Evolutionary conservation across 2,329 filamentous ascomycete genomes (phyloP), one percentile per base, ranked within the genome.

Genomic region (Graphium sp.): DNA sequence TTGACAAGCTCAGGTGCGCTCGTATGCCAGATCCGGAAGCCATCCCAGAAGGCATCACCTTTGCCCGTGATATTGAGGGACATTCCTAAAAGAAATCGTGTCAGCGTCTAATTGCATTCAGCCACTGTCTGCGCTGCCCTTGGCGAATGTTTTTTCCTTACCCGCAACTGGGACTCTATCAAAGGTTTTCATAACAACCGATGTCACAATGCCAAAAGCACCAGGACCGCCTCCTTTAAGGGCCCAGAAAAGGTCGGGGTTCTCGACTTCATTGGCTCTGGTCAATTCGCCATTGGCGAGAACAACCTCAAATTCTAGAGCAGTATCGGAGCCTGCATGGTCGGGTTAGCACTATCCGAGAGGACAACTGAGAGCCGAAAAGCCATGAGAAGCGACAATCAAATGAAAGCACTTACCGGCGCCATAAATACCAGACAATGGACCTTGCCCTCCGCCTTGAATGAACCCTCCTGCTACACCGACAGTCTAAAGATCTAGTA

Each of bases 181-280:
- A 40, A 69, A 53, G 2, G 60, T 54, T 34, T 61, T 63, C 22
- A 60, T 49, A 0, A 63, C 72, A 42, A 73, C 52, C 2, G 62
- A 66, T 10, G 58, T 44, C 2, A 74, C 64, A 2, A 74, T 52
- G 3, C 54, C 70, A 37, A 62, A 76, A 17, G 57, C 73, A 7
- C 67, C 66, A 7, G 58, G 62, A 2, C 72, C 70, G 1, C 71
- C 68, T 4, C 70, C 69, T 24, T 54, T 53, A 2, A 74, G 46
- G 2, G 71, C 73, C 71, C 70, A 78, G 48, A 68, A 76, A 1
- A 77, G 50, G 29, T 75, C 70, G 0, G 50, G 31, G 35, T 75
- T 64, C 18, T 58, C 34, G 0, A 39, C 41, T 1, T 49, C 52
- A 5, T 52, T 60, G 0, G 66, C 66, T 2, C 44, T 57, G 2